A percentile compares a stretch with the other conserved stretches of the same genome.
These are phyloP conservation scores for Neurospora tetrasperma DNA, from an alignment of 495 filamentous ascomycete species.

Conservation along the genomic window DNA sequence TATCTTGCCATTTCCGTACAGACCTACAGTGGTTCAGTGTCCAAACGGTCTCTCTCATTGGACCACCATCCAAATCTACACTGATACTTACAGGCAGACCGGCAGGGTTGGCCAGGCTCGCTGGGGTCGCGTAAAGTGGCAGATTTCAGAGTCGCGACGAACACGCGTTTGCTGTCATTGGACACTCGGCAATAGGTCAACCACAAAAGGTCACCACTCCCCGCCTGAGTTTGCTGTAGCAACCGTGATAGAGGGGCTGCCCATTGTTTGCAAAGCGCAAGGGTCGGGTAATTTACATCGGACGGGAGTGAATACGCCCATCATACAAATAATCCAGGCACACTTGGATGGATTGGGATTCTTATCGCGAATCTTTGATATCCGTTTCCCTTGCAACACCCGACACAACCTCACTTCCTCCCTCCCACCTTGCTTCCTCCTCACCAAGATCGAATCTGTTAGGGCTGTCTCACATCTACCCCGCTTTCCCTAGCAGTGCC, in stretches of 20 bases:
- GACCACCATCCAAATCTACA: background rate
- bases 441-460: slow-evolving; percentile 14
- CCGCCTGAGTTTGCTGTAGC: background rate
- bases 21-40: background rate
- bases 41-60: background rate
- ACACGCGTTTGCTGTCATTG: background rate
- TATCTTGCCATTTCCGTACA: background rate
- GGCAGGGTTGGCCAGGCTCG: background rate
- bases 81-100: background rate
- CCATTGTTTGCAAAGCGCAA: background rate
- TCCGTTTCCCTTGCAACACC: background rate
- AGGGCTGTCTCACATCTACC: background rate
- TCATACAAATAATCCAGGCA: background rate
- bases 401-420: background rate
- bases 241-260: background rate
- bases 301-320: background rate
- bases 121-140: background rate
- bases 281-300: background rate
- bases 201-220: background rate
- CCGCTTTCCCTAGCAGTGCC: slow-evolving; percentile 1
- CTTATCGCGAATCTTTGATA: background rate
- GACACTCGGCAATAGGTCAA: no score
- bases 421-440: slow-evolving; percentile 7
- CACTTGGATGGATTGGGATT: background rate
- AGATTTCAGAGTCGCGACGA: background rate